Conservation (phyloP, 345 rosid species). For the Microcos paniculata region DNA sequence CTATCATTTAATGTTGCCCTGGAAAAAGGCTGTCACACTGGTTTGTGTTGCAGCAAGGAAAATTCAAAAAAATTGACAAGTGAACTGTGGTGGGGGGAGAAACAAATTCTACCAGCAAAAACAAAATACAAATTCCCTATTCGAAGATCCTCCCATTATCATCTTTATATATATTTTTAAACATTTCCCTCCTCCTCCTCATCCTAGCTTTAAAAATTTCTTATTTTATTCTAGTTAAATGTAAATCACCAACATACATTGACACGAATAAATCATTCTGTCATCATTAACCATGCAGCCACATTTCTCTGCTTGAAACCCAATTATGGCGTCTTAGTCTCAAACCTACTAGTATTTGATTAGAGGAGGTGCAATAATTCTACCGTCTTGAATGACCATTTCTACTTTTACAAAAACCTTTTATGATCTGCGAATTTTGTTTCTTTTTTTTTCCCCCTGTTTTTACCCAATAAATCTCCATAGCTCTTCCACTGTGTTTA, state of each 20-base stretch:
- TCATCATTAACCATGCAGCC: not conserved
- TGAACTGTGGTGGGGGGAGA: too few species aligned
- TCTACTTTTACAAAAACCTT: not conserved
- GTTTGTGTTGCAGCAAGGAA: not conserved
- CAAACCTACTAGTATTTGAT: not conserved
- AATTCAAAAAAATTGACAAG: not conserved
- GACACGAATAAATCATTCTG: not conserved
- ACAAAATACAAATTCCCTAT: not conserved
- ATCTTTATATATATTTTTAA: not conserved
- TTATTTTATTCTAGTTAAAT: too few species aligned
- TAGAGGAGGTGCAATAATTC: not conserved
- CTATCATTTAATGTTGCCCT: conserved; percentile 7
- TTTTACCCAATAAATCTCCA: not conserved
- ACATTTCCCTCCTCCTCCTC: not conserved
- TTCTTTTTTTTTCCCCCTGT: not conserved
- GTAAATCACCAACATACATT: not conserved
- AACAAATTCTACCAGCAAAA: not conserved
- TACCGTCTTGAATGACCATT: not conserved
- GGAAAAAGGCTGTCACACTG: conserved; percentile 3
- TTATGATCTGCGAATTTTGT: not conserved
- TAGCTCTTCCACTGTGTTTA: not conserved
- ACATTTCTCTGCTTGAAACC: not conserved
- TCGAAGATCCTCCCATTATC: not conserved
- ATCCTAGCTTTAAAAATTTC: too few species aligned
- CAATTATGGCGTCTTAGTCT: not conserved